A percentile compares a stretch with the other conserved stretches of the same genome.
These are phyloP conservation scores for Plasmodium coatneyi DNA, from an alignment of 169 alveolate species.

Conservation along the genomic window DNA sequence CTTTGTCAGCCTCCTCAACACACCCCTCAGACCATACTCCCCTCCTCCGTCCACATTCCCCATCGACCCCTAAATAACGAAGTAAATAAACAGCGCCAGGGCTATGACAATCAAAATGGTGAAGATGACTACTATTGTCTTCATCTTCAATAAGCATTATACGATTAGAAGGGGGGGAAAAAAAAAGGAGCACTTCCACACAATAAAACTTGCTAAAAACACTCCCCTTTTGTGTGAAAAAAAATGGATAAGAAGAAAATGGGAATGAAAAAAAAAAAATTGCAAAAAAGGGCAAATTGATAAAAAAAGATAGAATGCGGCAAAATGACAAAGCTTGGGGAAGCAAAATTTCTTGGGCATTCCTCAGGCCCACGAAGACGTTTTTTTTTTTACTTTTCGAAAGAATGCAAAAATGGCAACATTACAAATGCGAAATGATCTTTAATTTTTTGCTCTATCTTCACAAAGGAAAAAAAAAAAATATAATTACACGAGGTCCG, in stretches of 20 bases:
- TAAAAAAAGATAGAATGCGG: neutral
- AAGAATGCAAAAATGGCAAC: neutral
- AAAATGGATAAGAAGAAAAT: neutral
- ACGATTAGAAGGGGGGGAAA: slow-evolving; percentile 4
- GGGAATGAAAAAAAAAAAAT: neutral
- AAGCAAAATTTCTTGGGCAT: neutral
- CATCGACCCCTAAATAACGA: slow-evolving; percentile 25
- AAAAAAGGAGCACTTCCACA: neutral
- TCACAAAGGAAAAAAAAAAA: neutral
- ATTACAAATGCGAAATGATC: neutral
- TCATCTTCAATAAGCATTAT: slow-evolving; percentile 73
- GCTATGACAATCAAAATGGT: slow-evolving; percentile 19
- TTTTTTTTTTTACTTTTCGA: neutral
- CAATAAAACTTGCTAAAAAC: neutral
- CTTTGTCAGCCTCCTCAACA: neutral
- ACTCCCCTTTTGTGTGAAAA: neutral
- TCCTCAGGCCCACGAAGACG: neutral
- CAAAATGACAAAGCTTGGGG: neutral
- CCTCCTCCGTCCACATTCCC: neutral
- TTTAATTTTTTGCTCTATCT: neutral
- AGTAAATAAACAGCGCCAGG: slow-evolving; percentile 15
- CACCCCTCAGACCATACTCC: neutral
- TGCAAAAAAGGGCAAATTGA: neutral
- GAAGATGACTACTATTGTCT: slow-evolving; percentile 31
- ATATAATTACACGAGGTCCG: neutral